phyloP scores from a whole-genome alignment of 768 basidiomycete genomes.

The Pleurotus djamor region DNA sequence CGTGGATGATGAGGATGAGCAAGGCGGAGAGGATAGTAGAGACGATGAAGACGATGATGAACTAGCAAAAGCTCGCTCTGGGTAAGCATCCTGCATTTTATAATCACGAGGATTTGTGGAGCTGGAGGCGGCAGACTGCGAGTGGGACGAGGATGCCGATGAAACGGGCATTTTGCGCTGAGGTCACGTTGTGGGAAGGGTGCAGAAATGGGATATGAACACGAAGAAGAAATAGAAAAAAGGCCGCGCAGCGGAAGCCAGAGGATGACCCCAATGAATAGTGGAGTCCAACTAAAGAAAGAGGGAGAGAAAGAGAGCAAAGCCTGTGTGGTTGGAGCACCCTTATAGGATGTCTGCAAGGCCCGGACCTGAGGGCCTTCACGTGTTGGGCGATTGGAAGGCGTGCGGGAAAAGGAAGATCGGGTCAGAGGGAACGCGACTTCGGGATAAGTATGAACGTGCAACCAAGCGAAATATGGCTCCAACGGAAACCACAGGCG shows the following conservation, averaged over 20 bases:
- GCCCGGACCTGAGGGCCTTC: constrained; percentile 2
- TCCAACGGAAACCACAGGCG: neutral
- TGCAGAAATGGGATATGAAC: neutral
- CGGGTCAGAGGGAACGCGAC: neutral
- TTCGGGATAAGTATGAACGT: constrained; percentile 1
- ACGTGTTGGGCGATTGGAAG: neutral
- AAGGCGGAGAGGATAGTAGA: neutral
- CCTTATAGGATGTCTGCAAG: neutral
- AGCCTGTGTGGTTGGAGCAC: neutral
- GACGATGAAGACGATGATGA: neutral
- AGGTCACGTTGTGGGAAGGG: neutral
- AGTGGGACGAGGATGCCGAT: neutral
- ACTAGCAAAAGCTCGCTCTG: neutral
- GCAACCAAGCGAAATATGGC: neutral
- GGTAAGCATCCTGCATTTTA: neutral
- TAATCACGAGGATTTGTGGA: neutral
- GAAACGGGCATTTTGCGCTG: neutral
- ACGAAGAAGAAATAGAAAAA: neutral
- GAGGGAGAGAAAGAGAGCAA: neutral
- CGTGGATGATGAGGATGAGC: neutral
- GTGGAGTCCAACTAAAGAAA: neutral
- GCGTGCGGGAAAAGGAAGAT: neutral
- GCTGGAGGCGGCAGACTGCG: neutral
- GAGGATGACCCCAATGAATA: neutral
- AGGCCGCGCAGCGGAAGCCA: neutral